These are phyloP conservation scores for Maudiozyma barnettii DNA, from an alignment of 805 yeast species.

Conservation along the genomic window DNA sequence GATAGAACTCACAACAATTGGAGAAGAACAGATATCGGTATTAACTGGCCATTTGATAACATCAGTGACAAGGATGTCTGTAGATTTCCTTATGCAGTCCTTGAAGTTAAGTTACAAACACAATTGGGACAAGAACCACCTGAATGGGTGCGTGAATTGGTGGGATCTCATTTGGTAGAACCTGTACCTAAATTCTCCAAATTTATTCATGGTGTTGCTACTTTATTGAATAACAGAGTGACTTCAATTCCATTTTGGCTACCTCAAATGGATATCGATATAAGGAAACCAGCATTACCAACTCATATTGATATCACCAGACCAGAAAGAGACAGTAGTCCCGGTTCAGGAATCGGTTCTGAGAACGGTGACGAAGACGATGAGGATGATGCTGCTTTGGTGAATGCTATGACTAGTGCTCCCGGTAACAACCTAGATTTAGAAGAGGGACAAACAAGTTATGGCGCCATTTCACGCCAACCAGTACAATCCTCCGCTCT, in stretches of 20 bases:
- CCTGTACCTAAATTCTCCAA: slow-evolving; percentile 97
- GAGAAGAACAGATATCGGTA: slow-evolving; percentile 98
- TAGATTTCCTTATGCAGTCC: slow-evolving; percentile 93
- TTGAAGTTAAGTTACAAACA: slow-evolving; percentile 95
- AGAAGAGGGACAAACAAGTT: slow-evolving; percentile 55
- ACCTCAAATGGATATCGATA: slow-evolving; percentile 94
- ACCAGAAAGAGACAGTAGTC: slow-evolving; percentile 16
- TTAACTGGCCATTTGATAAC: slow-evolving; percentile 89
- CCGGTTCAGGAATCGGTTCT: slow-evolving; percentile 12
- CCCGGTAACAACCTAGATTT: slow-evolving; percentile 57
- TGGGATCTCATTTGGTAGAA: slow-evolving; percentile 87
- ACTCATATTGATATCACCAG: slow-evolving; percentile 37
- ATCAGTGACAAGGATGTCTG: slow-evolving; percentile 77
- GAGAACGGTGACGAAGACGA: slow-evolving; percentile 29
- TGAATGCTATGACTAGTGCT: slow-evolving; percentile 15
- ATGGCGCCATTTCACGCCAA: slow-evolving; percentile 31
- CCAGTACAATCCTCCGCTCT: slow-evolving; percentile 3
- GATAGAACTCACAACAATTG: slow-evolving; percentile 89
- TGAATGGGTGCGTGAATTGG: slow-evolving; percentile 89
- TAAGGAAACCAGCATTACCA: slow-evolving; percentile 65
- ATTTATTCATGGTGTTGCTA: slow-evolving; percentile 93
- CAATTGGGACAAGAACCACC: slow-evolving; percentile 99
- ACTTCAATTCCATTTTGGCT: slow-evolving; percentile 91
- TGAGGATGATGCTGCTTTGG: slow-evolving; percentile 26
- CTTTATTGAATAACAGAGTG: slow-evolving; percentile 77